phyloP scores from a whole-genome alignment of 495 filamentous ascomycete species.

The Halenospora varia region DNA sequence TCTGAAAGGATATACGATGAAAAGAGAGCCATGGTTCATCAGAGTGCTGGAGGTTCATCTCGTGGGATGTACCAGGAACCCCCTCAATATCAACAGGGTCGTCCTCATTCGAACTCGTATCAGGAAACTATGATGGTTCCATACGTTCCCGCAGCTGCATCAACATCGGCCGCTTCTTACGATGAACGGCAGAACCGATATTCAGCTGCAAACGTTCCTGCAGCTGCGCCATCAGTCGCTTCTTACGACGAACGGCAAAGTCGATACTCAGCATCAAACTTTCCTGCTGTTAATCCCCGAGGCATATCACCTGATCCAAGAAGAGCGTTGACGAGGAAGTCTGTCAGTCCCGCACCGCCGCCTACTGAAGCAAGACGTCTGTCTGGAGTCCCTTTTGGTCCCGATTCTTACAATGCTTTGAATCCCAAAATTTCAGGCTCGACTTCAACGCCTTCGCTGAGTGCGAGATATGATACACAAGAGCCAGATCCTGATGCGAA shows the following conservation, averaged over 20 bases:
- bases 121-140: constrained; percentile 14
- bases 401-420: constrained; percentile 78
- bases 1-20: constrained; percentile 48
- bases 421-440: constrained; percentile 51
- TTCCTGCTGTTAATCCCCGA: constrained; percentile 39
- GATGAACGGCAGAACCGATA: constrained; percentile 21
- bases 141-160: constrained; percentile 10
- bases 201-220: constrained; percentile 12
- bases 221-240: no score
- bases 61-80: constrained; percentile 17
- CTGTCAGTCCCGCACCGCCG: constrained; percentile 67
- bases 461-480: constrained; percentile 20
- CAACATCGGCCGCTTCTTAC: constrained; percentile 16
- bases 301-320: constrained; percentile 60
- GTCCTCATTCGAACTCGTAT: constrained; percentile 9
- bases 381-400: constrained; percentile 76
- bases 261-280: no score
- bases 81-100: constrained; percentile 19
- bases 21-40: constrained; percentile 24
- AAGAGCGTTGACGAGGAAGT: constrained; percentile 66
- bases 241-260: no score
- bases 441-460: constrained; percentile 22
- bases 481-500: constrained; percentile 42
- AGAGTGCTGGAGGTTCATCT: constrained; percentile 8
- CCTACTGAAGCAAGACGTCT: constrained; percentile 45